Evolutionary conservation across 139 green algal species (phyloP).

Genomic region (Nannochloris sp.): DNA sequence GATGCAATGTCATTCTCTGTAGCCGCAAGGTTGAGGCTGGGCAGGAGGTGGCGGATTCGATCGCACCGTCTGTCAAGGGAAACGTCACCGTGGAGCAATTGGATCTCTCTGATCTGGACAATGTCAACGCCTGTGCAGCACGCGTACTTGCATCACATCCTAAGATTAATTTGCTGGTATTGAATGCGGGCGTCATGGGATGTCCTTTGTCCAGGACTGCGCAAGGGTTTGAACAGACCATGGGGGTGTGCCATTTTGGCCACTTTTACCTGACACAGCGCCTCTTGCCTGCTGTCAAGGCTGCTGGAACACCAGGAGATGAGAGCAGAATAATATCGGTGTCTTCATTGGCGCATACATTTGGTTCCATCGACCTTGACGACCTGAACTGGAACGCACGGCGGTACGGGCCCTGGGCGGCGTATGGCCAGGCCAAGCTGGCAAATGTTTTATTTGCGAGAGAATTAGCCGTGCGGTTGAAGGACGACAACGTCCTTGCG

Average conservation of each 20-base stretch:
- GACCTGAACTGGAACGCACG: slow-evolving; percentile 20
- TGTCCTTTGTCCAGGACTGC: slow-evolving; percentile 18
- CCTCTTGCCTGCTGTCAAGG: slow-evolving; percentile 23
- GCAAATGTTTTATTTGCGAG: slow-evolving; percentile 47
- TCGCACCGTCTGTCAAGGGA: slow-evolving; percentile 13
- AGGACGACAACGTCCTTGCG: slow-evolving; percentile 27
- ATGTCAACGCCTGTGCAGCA: slow-evolving; percentile 2
- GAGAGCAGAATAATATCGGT: slow-evolving; percentile 19
- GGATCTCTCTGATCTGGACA: slow-evolving; percentile 29
- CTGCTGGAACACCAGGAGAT: neutral
- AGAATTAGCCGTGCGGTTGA: slow-evolving; percentile 33
- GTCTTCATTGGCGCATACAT: slow-evolving; percentile 12
- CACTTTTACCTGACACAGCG: slow-evolving; percentile 25
- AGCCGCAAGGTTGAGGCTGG: slow-evolving; percentile 12
- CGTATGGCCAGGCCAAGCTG: slow-evolving; percentile 46
- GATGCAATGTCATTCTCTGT: slow-evolving; percentile 14
- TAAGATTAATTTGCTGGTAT: slow-evolving; percentile 6
- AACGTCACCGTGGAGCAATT: slow-evolving; percentile 17
- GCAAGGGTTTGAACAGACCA: slow-evolving; percentile 37
- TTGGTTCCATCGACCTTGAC: slow-evolving; percentile 12
- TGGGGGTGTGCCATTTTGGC: slow-evolving; percentile 39
- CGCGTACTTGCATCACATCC: neutral
- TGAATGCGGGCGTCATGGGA: slow-evolving; percentile 35
- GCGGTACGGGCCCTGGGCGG: slow-evolving; percentile 12
- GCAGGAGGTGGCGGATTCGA: slow-evolving; percentile 6